A percentile compares a stretch with the other conserved stretches of the same genome.
These are phyloP conservation scores for Nidularia pulvinata DNA, from an alignment of 768 basidiomycete genomes.

Conservation along the genomic window DNA sequence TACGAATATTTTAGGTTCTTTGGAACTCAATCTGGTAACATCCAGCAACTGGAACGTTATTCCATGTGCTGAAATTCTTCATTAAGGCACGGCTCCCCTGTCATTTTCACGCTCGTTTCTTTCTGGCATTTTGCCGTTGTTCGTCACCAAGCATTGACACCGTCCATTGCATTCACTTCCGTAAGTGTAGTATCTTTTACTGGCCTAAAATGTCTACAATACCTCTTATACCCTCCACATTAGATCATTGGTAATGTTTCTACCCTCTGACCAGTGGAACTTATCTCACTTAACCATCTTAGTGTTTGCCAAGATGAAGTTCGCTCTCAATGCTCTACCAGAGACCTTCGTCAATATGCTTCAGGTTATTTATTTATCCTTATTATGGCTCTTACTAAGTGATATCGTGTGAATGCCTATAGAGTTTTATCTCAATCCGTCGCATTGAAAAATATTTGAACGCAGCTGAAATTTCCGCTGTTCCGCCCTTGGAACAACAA, in stretches of 20 bases:
- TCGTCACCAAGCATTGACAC: conserved; percentile 67
- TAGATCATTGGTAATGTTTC: too few relatives aligned
- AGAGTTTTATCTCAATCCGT: conserved; percentile 83
- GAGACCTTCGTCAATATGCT: conserved; percentile 91
- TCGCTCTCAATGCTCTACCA: conserved; percentile 83
- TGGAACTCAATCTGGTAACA: conserved; percentile 48
- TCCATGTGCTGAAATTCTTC: too few relatives aligned
- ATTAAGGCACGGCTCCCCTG: too few relatives aligned
- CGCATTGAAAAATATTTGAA: conserved; percentile 92
- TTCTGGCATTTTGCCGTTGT: conserved; percentile 78
- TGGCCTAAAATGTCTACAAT: conserved; percentile 6
- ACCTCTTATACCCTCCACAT: too few relatives aligned
- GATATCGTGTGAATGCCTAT: too few relatives aligned
- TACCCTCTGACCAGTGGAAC: too few relatives aligned
- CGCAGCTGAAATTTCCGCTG: conserved; percentile 63
- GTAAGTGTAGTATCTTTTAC: conserved; percentile 31
- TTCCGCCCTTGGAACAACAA: conserved; percentile 56
- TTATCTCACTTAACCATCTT: neutral
- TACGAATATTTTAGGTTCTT: conserved; percentile 25
- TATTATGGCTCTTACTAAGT: too few relatives aligned
- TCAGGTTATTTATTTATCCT: conserved; percentile 45
- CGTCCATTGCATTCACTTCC: conserved; percentile 83
- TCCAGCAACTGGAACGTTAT: too few relatives aligned
- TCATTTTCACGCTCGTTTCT: too few relatives aligned
- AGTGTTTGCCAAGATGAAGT: conserved; percentile 89